Percentiles rank a stretch among this genome's conserved stretches.
phyloP scores from a whole-genome alignment of 1,139 yeast species.

The Hyphopichia buzzinii region DNA sequence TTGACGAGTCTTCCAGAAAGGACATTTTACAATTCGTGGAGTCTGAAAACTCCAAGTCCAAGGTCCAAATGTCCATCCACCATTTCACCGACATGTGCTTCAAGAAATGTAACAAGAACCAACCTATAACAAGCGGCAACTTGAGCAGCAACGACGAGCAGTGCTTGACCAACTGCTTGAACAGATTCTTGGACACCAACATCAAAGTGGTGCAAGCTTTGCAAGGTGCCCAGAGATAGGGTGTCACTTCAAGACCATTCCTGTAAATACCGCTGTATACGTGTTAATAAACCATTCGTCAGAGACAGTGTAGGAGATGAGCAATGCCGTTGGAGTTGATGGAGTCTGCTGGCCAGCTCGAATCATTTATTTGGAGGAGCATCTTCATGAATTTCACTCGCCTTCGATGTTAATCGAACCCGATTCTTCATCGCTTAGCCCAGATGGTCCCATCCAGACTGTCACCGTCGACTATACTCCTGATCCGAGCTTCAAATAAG shows the following conservation, averaged over 20 bases:
- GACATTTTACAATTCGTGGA: constrained; percentile 78
- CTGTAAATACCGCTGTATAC: neutral
- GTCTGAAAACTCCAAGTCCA: constrained; percentile 81
- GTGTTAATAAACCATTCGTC: too few species aligned
- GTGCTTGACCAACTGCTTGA: constrained; percentile 79
- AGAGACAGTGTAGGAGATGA: too few species aligned
- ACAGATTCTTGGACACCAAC: constrained; percentile 84
- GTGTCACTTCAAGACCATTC: neutral
- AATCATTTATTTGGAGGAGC: too few species aligned
- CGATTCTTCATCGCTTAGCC: too few species aligned
- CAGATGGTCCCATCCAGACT: too few species aligned
- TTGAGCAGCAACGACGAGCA: constrained; percentile 61
- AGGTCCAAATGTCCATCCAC: constrained; percentile 83
- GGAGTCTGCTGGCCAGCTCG: too few species aligned
- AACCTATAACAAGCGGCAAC: constrained; percentile 47
- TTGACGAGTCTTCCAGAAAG: constrained; percentile 70
- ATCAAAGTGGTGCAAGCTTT: constrained; percentile 70
- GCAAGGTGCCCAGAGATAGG: constrained; percentile 30
- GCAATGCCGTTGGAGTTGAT: too few species aligned
- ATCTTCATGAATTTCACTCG: too few species aligned
- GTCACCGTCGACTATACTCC: too few species aligned
- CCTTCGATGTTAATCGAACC: too few species aligned
- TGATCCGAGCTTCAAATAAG: too few species aligned
- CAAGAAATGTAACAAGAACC: constrained; percentile 69
- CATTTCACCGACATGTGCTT: constrained; percentile 88